phyloP scores from a whole-genome alignment of 2,329 filamentous ascomycete species.

The Pestalotiopsis sp. region DNA sequence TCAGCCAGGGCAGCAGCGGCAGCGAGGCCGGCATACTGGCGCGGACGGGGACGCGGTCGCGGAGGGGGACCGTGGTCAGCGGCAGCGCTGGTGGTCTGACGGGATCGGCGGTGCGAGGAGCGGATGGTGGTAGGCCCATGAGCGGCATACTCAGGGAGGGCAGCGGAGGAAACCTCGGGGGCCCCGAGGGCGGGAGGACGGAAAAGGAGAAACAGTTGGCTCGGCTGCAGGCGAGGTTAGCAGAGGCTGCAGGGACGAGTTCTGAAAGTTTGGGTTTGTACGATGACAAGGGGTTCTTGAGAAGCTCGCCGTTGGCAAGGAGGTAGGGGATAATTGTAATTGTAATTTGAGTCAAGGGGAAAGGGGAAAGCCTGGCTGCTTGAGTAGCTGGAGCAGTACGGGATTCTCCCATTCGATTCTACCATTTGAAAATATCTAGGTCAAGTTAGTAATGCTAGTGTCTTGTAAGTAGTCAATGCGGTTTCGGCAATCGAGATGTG shows the following conservation, averaged over 20 bases:
- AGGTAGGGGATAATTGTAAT: background rate
- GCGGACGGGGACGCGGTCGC: slow-evolving; percentile 4
- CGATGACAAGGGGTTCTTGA: slow-evolving; percentile 28
- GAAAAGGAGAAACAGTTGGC: slow-evolving; percentile 18
- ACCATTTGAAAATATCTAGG: too few relatives aligned
- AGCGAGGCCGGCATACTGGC: background rate
- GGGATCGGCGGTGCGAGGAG: background rate
- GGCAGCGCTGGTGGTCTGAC: background rate
- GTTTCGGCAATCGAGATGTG: background rate
- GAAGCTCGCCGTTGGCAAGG: slow-evolving; percentile 16
- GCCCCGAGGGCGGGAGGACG: slow-evolving; percentile 12
- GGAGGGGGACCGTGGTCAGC: background rate
- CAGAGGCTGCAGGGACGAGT: background rate
- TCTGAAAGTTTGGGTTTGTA: slow-evolving; percentile 21
- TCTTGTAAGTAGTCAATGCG: background rate
- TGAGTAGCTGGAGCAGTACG: too few relatives aligned
- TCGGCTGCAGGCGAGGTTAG: slow-evolving; percentile 13
- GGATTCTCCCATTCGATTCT: too few relatives aligned
- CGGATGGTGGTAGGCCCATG: background rate
- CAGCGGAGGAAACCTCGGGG: background rate
- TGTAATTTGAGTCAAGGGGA: background rate
- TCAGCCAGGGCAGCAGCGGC: background rate
- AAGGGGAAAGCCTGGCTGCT: too few relatives aligned
- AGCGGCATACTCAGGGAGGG: background rate
- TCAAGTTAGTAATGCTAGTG: background rate